Base-by-base conservation (phyloP, 2,329 filamentous ascomycete genomes). In the Diplodia scrobiculata region DNA sequence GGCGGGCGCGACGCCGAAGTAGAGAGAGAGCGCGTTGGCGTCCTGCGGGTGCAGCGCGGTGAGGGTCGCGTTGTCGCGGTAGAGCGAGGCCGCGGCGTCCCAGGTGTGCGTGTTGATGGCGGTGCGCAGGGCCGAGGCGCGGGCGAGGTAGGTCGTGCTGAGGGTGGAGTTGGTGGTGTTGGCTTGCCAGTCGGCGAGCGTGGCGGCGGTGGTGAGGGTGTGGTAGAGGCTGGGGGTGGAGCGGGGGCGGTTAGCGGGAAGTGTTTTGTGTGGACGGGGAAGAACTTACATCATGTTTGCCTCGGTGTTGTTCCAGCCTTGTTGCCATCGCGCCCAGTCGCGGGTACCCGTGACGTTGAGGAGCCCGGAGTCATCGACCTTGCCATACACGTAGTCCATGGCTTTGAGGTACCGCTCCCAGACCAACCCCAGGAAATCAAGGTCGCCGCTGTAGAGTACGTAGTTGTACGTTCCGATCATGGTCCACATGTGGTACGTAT, bases 401-500 rank as follows among this genome's bases (percentile, higher is more conserved):
- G 76, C 82, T 1, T 75, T 72, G 67, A 83, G 80, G 67, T 77
- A 83, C 45, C 76, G 72, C 5, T 71, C 66, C 82, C 82, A 83
- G 14, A 80, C 75, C 1, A 68, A 70, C 3, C 72, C 60, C 0
- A 83, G 71, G 69, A 79, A 84, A 0, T 69, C 65, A 2, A 76
- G 69, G 48, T 83, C 75, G 0, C 77, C 77, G 65, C 77, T 68
- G 62, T 70, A 72, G 5, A 55, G 72, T 66, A 81, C 81, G 66
- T 82, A 79, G 67, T 82, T 79, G 3, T 78, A 76, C 0, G 81
- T 73, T 6, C 79, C 81, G 21, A 82, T 79, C 51, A 84, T 69
- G 2, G 77, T 81, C 69, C 83, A 82, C 0, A 83, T 72, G 68
- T 87, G 85, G 68, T 87, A 87, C 0, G 85, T 66, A 25, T 59